Evolutionary conservation across 805 yeast species (phyloP).

Genomic region (Spathaspora gorwiae): DNA sequence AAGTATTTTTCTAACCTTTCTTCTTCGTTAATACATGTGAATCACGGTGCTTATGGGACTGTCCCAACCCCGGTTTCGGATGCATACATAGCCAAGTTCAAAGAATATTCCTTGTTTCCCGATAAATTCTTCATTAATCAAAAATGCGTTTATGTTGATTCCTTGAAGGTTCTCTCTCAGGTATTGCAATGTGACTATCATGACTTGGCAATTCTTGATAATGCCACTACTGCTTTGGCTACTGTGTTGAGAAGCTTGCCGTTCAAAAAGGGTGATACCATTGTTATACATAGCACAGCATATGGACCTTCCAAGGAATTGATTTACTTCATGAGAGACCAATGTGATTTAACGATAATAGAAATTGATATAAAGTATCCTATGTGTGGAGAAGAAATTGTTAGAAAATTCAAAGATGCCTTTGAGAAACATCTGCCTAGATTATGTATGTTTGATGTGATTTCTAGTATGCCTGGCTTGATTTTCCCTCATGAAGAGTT

Average conservation of each 20-base stretch:
- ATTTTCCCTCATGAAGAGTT: conserved; percentile 52
- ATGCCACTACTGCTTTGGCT: conserved; percentile 60
- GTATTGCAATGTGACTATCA: conserved; percentile 43
- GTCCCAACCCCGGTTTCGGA: background rate
- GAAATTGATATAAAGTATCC: conserved; percentile 42
- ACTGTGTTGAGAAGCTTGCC: conserved; percentile 52
- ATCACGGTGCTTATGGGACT: background rate
- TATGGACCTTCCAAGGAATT: conserved; percentile 56
- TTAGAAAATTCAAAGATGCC: conserved; percentile 16
- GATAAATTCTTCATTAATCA: background rate
- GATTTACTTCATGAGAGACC: conserved; percentile 34
- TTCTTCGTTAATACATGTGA: background rate
- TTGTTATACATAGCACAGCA: conserved; percentile 45
- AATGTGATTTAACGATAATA: conserved; percentile 26
- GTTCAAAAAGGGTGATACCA: conserved; percentile 46
- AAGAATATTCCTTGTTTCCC: background rate
- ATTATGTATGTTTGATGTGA: conserved; percentile 52
- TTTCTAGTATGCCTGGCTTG: conserved; percentile 62
- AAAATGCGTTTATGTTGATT: conserved; percentile 17
- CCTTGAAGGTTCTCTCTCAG: conserved; percentile 32
- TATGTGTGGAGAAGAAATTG: conserved; percentile 29
- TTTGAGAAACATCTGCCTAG: conserved; percentile 21
- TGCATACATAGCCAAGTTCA: background rate
- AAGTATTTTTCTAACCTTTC: background rate
- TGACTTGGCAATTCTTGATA: conserved; percentile 49